Percentiles rank a stretch among this genome's conserved stretches.
Conservation (phyloP, 2,329 filamentous ascomycete genomes). For the Laburnicola sp. region DNA sequence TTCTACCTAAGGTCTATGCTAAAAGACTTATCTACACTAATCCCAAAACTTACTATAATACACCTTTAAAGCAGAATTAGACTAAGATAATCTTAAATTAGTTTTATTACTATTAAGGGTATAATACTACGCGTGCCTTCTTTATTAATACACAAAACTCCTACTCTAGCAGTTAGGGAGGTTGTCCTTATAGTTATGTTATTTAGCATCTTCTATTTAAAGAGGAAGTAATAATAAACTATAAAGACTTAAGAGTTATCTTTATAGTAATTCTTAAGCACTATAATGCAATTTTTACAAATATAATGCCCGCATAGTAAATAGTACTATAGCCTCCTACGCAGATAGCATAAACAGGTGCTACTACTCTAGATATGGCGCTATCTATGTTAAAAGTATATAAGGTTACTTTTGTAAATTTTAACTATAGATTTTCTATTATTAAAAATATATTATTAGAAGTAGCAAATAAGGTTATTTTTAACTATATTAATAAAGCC, state of each 20-base stretch:
- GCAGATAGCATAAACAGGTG: conserved; percentile 16
- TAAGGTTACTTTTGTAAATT: conserved; percentile 13
- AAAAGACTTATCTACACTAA: not conserved
- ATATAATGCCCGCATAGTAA: conserved; percentile 15
- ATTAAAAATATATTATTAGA: conserved; percentile 10
- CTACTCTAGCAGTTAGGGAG: conserved; percentile 15
- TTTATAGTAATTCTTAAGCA: conserved; percentile 12
- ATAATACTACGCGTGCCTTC: conserved; percentile 10
- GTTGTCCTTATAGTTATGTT: conserved; percentile 14
- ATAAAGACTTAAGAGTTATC: conserved; percentile 18
- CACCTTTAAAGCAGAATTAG: not conserved
- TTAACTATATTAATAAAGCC: conserved; percentile 18
- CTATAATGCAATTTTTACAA: conserved; percentile 19
- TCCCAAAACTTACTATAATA: too few species aligned
- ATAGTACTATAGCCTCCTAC: conserved; percentile 17
- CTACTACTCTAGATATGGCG: conserved; percentile 18
- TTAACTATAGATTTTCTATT: conserved; percentile 7
- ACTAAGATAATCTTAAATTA: not conserved
- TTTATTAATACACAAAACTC: conserved; percentile 18
- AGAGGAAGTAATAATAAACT: conserved; percentile 17
- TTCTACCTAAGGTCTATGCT: conserved; percentile 3
- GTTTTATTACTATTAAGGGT: conserved; percentile 16
- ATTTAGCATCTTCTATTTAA: conserved; percentile 12
- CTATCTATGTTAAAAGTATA: conserved; percentile 13
- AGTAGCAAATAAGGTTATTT: conserved; percentile 13